phyloP scores from a whole-genome alignment of 495 filamentous ascomycete species.

The Penicillium verhagenii region DNA sequence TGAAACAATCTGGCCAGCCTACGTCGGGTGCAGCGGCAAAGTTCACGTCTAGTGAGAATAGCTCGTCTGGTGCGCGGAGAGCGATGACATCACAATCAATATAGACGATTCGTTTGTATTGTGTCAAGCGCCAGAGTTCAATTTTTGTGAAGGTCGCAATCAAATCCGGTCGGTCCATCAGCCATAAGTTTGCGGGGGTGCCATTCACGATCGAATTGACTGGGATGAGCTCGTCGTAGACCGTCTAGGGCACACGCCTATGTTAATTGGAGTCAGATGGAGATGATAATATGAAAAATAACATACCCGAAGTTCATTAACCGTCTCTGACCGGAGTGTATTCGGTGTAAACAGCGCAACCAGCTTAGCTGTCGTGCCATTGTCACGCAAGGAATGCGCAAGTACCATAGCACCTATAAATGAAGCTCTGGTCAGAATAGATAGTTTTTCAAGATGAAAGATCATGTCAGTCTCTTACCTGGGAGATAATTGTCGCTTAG shows the following conservation, averaged over 20 bases:
- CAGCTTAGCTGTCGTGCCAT: slow-evolving; percentile 80
- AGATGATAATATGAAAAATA: not conserved
- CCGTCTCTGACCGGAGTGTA: slow-evolving; percentile 64
- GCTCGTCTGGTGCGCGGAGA: slow-evolving; percentile 85
- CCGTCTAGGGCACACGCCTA: slow-evolving; percentile 48
- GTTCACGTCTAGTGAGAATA: slow-evolving; percentile 70
- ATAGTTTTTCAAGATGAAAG: not conserved
- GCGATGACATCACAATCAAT: slow-evolving; percentile 89
- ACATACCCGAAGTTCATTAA: slow-evolving; percentile 74
- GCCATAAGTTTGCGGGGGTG: slow-evolving; percentile 75
- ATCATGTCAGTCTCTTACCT: slow-evolving; percentile 49
- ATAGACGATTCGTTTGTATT: slow-evolving; percentile 89
- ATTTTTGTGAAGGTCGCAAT: slow-evolving; percentile 95
- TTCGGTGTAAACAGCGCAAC: slow-evolving; percentile 80
- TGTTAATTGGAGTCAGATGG: not conserved
- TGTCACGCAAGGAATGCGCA: slow-evolving; percentile 92
- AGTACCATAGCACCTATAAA: slow-evolving; percentile 86
- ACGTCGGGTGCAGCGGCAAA: slow-evolving; percentile 95
- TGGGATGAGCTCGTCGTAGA: slow-evolving; percentile 88
- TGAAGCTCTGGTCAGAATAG: slow-evolving; percentile 14
- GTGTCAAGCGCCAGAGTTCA: slow-evolving; percentile 85
- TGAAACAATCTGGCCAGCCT: slow-evolving; percentile 98
- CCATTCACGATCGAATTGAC: slow-evolving; percentile 74
- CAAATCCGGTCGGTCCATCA: slow-evolving; percentile 90
- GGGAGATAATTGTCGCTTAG: slow-evolving; percentile 89